Evolutionary conservation across 805 yeast species (phyloP).

Genomic region (Candida berthetii): DNA sequence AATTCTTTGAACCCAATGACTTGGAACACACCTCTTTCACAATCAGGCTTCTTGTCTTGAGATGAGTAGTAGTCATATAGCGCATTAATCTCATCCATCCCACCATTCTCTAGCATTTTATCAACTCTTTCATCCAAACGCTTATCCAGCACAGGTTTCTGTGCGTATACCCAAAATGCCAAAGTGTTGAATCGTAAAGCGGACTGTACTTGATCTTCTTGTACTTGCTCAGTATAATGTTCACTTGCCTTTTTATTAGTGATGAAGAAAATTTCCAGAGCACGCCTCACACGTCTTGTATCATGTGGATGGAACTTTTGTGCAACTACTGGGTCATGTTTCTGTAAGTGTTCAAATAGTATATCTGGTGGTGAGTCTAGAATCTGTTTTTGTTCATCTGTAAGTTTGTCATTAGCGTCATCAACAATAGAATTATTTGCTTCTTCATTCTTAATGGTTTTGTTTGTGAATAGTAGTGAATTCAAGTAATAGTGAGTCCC

Average conservation of each 20-base stretch:
- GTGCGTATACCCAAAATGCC: conserved; percentile 79
- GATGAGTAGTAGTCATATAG: conserved; percentile 41
- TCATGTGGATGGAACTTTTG: conserved; percentile 91
- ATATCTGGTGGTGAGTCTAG: conserved; percentile 50
- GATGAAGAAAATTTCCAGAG: conserved; percentile 68
- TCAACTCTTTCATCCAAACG: conserved; percentile 81
- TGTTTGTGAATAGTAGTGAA: conserved; percentile 65
- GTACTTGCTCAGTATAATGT: conserved; percentile 56
- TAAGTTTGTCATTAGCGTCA: conserved; percentile 9
- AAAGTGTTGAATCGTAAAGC: conserved; percentile 55
- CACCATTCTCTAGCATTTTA: conserved; percentile 70
- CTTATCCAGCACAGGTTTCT: conserved; percentile 44
- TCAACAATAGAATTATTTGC: conserved; percentile 3
- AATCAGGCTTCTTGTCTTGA: conserved; percentile 34
- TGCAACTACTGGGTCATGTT: conserved; percentile 67
- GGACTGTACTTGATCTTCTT: conserved; percentile 33
- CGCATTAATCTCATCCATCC: conserved; percentile 58
- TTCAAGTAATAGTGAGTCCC: conserved; percentile 95
- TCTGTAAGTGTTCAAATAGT: conserved; percentile 40
- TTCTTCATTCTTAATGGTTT: conserved; percentile 39
- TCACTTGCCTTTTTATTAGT: conserved; percentile 69
- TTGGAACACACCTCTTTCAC: conserved; percentile 83
- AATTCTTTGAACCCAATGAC: conserved; percentile 93
- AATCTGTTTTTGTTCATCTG: conserved; percentile 30
- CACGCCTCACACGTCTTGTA: conserved; percentile 67